Conservation (phyloP, 768 basidiomycete genomes). For the Kwoniella sp. region DNA sequence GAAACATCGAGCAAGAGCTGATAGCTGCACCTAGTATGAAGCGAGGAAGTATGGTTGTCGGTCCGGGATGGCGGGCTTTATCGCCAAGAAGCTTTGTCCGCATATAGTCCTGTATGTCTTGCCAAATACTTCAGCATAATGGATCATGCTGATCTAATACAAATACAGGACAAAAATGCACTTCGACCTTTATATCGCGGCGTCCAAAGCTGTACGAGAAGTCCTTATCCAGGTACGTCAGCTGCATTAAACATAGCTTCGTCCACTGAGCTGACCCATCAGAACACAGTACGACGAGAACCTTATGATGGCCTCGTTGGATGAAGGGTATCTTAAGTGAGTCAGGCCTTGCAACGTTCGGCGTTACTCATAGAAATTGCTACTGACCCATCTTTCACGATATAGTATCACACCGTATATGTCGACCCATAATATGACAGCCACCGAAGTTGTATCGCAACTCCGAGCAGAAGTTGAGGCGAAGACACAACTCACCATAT, state of each 20-base stretch:
- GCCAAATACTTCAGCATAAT: not conserved
- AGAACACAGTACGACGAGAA: slow-evolving; percentile 50
- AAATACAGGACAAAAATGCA: slow-evolving; percentile 23
- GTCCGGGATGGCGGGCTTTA: slow-evolving; percentile 95
- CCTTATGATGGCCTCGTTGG: slow-evolving; percentile 67
- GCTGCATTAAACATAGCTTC: not conserved
- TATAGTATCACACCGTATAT: slow-evolving; percentile 82
- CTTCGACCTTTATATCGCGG: slow-evolving; percentile 51
- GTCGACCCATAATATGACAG: slow-evolving; percentile 64
- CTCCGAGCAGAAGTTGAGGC: slow-evolving; percentile 72
- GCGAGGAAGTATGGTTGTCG: slow-evolving; percentile 87
- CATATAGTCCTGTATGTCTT: slow-evolving; percentile 66
- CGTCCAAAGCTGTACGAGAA: slow-evolving; percentile 65
- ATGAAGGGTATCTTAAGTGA: slow-evolving; percentile 90
- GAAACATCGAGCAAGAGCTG: not conserved
- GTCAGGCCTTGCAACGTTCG: slow-evolving; percentile 41
- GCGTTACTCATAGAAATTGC: not conserved
- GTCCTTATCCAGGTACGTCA: slow-evolving; percentile 61
- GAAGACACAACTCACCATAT: slow-evolving; percentile 84
- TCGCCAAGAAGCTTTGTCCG: slow-evolving; percentile 92
- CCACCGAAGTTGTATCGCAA: slow-evolving; percentile 74
- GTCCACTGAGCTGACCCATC: not conserved
- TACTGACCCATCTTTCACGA: not conserved
- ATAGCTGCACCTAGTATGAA: slow-evolving; percentile 68
- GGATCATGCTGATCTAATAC: not conserved